Evolutionary conservation across 768 basidiomycete genomes (phyloP).

Genomic region (Auricularia heimuer): DNA sequence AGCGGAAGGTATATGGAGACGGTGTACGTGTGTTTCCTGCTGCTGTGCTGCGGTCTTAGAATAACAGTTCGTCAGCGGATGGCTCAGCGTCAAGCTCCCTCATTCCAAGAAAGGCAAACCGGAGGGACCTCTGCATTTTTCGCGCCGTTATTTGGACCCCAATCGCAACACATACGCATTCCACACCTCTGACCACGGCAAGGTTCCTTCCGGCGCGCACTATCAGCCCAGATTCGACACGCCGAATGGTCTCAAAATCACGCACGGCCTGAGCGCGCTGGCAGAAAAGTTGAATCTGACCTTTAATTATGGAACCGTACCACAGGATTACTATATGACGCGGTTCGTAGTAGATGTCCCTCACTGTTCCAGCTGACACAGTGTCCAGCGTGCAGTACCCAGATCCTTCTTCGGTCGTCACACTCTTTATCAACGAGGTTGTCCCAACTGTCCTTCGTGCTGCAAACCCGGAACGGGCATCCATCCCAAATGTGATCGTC

Average conservation of each 20-base stretch:
- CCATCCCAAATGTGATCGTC: constrained; percentile 54
- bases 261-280: constrained; percentile 42
- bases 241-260: constrained; percentile 39
- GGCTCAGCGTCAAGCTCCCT: constrained; percentile 36
- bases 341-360: constrained; percentile 18
- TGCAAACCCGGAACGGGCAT: constrained; percentile 22
- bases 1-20: constrained; percentile 92
- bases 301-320: constrained; percentile 58
- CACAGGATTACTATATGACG: constrained; percentile 61
- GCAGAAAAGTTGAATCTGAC: constrained; percentile 51
- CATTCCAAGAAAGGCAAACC: constrained; percentile 23
- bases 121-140: constrained; percentile 39
- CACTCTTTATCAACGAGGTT: constrained; percentile 44
- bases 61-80: neutral
- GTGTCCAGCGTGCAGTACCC: constrained; percentile 39
- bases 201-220: constrained; percentile 19
- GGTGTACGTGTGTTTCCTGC: constrained; percentile 20
- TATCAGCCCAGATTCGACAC: constrained; percentile 48
- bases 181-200: neutral
- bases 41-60: neutral
- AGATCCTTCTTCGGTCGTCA: constrained; percentile 48
- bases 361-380: too few relatives aligned
- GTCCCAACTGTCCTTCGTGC: constrained; percentile 6
- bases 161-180: constrained; percentile 55
- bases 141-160: constrained; percentile 67